These are phyloP conservation scores for Rickenella mellea DNA, from an alignment of 768 basidiomycete species.

Conservation along the genomic window DNA sequence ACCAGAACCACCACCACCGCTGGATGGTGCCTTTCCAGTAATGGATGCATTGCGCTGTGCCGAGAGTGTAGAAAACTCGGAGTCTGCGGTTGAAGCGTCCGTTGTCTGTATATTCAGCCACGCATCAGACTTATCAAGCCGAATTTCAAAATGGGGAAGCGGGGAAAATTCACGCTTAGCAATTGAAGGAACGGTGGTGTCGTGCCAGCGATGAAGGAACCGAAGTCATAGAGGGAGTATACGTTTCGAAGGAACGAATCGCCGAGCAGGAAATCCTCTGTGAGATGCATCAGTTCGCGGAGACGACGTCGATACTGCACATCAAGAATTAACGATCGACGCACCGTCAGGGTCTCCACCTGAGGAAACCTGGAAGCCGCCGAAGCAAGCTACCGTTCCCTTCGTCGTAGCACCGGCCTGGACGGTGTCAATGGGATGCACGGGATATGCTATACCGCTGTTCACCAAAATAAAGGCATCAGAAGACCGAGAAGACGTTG, in stretches of 20 bases:
- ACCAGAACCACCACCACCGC: not conserved
- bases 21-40: not conserved
- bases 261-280: slow-evolving; percentile 22
- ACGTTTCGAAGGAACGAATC: slow-evolving; percentile 25
- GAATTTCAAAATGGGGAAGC: not conserved
- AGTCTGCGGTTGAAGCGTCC: not conserved
- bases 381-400: not conserved
- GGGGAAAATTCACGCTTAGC: not conserved
- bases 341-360: no score
- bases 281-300: no score
- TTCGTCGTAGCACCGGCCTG: not conserved
- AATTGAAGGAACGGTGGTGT: not conserved
- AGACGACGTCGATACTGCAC: not conserved
- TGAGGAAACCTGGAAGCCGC: not conserved
- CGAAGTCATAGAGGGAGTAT: slow-evolving; percentile 20
- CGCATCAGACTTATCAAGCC: no score
- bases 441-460: not conserved
- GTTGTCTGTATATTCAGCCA: not conserved
- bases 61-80: not conserved
- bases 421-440: not conserved
- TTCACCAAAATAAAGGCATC: no score
- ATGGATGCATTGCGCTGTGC: not conserved
- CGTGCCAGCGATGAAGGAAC: slow-evolving; percentile 3
- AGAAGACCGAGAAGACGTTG: no score
- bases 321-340: slow-evolving; percentile 1